Evolutionary conservation across 306 rosid genomes (phyloP).

Genomic region (Glycine soja): DNA sequence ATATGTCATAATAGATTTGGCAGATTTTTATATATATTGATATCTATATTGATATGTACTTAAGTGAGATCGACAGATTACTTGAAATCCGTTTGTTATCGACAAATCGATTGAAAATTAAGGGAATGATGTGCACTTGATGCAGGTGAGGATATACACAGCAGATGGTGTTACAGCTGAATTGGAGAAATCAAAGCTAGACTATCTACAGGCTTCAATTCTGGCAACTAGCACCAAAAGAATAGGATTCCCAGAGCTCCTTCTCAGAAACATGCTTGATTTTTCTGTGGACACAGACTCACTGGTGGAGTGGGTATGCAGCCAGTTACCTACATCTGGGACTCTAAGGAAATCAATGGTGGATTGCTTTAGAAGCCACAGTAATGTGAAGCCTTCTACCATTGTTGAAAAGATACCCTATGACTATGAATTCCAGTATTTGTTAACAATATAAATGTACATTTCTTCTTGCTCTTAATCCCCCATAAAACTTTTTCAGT

Average conservation of each 20-base stretch:
- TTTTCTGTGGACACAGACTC: constrained; percentile 69
- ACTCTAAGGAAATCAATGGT: constrained; percentile 85
- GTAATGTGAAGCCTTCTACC: constrained; percentile 54
- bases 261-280: constrained; percentile 74
- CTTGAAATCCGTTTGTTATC: too few relatives aligned
- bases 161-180: constrained; percentile 68
- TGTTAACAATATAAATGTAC: constrained; percentile 61
- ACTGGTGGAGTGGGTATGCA: constrained; percentile 83
- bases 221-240: constrained; percentile 70
- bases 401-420: constrained; percentile 70
- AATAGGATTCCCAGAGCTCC: constrained; percentile 76
- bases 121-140: constrained; percentile 33
- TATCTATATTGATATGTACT: too few relatives aligned
- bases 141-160: constrained; percentile 88
- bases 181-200: constrained; percentile 85
- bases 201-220: constrained; percentile 88
- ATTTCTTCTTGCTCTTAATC: too few relatives aligned
- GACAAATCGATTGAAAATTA: too few relatives aligned
- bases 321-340: constrained; percentile 90
- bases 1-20: too few relatives aligned
- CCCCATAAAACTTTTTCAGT: too few relatives aligned
- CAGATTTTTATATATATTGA: too few relatives aligned
- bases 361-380: constrained; percentile 76
- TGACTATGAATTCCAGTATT: constrained; percentile 91
- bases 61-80: too few relatives aligned